Evolutionary conservation across 1,139 yeast genomes (phyloP).

Genomic region (Suhomyces ambrosiae): DNA sequence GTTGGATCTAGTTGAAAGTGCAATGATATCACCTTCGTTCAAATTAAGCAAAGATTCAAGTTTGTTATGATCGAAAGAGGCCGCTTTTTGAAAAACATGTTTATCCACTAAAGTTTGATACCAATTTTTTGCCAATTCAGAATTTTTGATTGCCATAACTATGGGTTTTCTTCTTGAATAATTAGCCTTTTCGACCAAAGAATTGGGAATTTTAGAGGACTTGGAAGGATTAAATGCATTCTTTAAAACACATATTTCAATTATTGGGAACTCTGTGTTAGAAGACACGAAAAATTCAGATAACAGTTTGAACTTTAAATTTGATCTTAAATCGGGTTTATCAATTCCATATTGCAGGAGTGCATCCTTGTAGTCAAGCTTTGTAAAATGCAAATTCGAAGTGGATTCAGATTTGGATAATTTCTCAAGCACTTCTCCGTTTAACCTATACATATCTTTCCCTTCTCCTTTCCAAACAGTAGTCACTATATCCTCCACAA

Average conservation of each 20-base stretch:
- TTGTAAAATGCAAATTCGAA: too few relatives aligned
- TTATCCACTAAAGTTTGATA: slow-evolving; percentile 33
- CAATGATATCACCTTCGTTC: slow-evolving; percentile 70
- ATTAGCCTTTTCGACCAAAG: slow-evolving; percentile 42
- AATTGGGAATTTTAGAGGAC: slow-evolving; percentile 35
- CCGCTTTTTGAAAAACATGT: slow-evolving; percentile 25
- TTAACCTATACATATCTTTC: slow-evolving; percentile 35
- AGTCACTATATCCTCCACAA: slow-evolving; percentile 60
- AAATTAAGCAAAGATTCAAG: slow-evolving; percentile 43
- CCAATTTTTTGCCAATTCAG: slow-evolving; percentile 48
- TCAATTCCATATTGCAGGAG: slow-evolving; percentile 82
- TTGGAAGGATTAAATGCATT: slow-evolving; percentile 41
- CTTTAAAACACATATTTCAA: slow-evolving; percentile 70
- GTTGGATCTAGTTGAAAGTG: slow-evolving; percentile 68
- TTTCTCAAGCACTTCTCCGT: slow-evolving; percentile 14
- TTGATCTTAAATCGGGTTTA: slow-evolving; percentile 85
- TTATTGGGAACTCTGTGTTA: slow-evolving; percentile 53
- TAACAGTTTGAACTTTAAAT: slow-evolving; percentile 53
- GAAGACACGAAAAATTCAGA: slow-evolving; percentile 38
- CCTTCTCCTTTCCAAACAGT: slow-evolving; percentile 59
- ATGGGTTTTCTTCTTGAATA: slow-evolving; percentile 65
- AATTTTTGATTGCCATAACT: slow-evolving; percentile 49
- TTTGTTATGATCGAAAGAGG: slow-evolving; percentile 19
- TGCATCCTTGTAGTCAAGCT: slow-evolving; percentile 67
- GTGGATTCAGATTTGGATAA: slow-evolving; percentile 16